Evolutionary conservation across 805 yeast genomes (phyloP).

Genomic region (Barnettozyma sp.): DNA sequence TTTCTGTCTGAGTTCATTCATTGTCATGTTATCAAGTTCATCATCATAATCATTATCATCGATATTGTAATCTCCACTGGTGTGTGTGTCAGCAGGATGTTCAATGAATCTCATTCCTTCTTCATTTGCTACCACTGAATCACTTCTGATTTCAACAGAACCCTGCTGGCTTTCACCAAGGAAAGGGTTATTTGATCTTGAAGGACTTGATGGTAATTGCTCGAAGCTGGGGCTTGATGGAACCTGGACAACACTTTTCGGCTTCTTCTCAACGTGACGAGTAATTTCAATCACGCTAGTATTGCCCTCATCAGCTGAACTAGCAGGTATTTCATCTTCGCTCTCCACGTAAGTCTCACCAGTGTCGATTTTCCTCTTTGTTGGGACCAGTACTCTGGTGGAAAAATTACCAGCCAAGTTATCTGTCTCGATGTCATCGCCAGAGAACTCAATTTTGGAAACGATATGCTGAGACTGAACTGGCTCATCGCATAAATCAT

Average conservation of each 20-base stretch:
- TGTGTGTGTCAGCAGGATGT: too few relatives aligned
- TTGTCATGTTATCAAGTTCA: conserved; percentile 15
- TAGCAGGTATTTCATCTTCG: conserved; percentile 13
- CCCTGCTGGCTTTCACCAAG: not conserved
- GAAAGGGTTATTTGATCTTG: not conserved
- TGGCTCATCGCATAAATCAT: not conserved
- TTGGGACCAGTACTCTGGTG: conserved; percentile 12
- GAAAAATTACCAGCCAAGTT: not conserved
- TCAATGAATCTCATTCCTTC: conserved; percentile 8
- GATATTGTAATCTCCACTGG: conserved; percentile 5
- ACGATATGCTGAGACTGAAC: conserved; percentile 9
- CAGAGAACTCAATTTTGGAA: conserved; percentile 15
- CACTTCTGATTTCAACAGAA: not conserved
- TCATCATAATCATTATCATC: conserved; percentile 10
- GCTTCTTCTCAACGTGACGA: conserved; percentile 19
- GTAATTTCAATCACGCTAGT: conserved; percentile 24
- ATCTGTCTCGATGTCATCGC: conserved; percentile 4
- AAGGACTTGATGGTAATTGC: conserved; percentile 11
- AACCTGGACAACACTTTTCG: conserved; percentile 16
- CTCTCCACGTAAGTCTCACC: too few relatives aligned
- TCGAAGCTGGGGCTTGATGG: conserved; percentile 17
- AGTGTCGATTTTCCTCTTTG: conserved; percentile 13
- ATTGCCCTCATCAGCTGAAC: conserved; percentile 22
- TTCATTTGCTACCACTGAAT: not conserved
- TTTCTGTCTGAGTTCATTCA: conserved; percentile 18